Evolutionary conservation across 75 land plant species (phyloP), one percentile per base, ranked within the genome.

Genomic region (Gnetum montanum): DNA sequence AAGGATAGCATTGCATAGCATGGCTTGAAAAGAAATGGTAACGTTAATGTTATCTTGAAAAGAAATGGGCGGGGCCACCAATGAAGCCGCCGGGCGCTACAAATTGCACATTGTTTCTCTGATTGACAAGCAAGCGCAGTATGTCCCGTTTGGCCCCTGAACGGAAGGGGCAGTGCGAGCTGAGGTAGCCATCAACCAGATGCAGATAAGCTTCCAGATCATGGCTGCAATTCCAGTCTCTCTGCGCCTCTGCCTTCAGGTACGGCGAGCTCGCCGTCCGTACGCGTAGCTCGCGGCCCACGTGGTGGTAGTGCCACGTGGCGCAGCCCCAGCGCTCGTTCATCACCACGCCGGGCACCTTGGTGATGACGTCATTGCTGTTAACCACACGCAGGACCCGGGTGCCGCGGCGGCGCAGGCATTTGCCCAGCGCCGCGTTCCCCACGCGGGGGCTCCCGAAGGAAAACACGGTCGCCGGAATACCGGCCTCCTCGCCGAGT

Each of bases 401-500:
- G 35, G 72, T 72, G 8, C 75, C 70, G 6, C 38, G 54, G 25
- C 43, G 31, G 23, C 54, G 57, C 11, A 81, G 35, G 1, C 80
- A 49, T 0, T 65, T 46, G 26, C 68, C 65, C 59, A 88, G 84
- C 1, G 49, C 71, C 22, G 37, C 12, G 61, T 88, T 84, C 1
- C 93, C 93, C 8, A 88, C 93, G 0, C 83, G 60, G 7, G 93
- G 93, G 6, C 84, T 85, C 0, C 82, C 93, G 59, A 88, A 88
- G 0, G 88, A 75, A 25, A 75, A 61, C 4, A 88, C 93, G 0
- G 84, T 68, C 4, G 78, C 46, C 18, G 82, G 85, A 6, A 76
- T 69, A 41, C 46, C 31, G 8, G 46, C 19, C 29, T 62, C 46
- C 5, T 40, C 12, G n/a, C 65, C 66, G 18, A 88, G 8, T 46